Evolutionary conservation across 495 filamentous ascomycete species (phyloP).

Genomic region (Neurospora sp.): DNA sequence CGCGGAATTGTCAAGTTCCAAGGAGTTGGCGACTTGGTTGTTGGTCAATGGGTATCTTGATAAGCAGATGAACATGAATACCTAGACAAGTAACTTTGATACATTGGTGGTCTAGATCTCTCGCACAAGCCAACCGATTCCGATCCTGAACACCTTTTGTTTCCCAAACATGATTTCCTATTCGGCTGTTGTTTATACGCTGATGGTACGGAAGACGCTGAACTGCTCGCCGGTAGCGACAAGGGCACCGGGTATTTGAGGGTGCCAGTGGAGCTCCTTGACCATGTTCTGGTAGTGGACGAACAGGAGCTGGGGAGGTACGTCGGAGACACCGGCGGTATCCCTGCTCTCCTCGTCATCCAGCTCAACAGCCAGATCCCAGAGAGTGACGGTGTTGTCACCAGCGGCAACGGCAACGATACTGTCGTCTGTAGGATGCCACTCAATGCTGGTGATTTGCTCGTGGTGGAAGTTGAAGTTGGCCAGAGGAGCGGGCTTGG

Average conservation of each 20-base stretch:
- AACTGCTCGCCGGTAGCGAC: constrained; percentile 87
- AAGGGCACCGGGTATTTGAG: constrained; percentile 84
- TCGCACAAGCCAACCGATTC: background rate
- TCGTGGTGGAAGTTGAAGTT: constrained; percentile 90
- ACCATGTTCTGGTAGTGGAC: constrained; percentile 90
- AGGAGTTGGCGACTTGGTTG: background rate
- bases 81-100: background rate
- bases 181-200: constrained; percentile 34
- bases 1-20: background rate
- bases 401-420: constrained; percentile 87
- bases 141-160: background rate
- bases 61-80: background rate
- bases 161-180: background rate
- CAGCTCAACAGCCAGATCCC: constrained; percentile 93
- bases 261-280: constrained; percentile 96
- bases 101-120: background rate
- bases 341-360: constrained; percentile 94
- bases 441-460: constrained; percentile 91
- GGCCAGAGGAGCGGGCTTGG: constrained; percentile 62
- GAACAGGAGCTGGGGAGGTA: constrained; percentile 90
- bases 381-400: constrained; percentile 88
- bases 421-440: constrained; percentile 93
- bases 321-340: constrained; percentile 74
- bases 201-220: constrained; percentile 61
- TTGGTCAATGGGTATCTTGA: background rate